phyloP scores from a whole-genome alignment of 2,329 filamentous ascomycete genomes.

The Rutstroemia sp. region DNA sequence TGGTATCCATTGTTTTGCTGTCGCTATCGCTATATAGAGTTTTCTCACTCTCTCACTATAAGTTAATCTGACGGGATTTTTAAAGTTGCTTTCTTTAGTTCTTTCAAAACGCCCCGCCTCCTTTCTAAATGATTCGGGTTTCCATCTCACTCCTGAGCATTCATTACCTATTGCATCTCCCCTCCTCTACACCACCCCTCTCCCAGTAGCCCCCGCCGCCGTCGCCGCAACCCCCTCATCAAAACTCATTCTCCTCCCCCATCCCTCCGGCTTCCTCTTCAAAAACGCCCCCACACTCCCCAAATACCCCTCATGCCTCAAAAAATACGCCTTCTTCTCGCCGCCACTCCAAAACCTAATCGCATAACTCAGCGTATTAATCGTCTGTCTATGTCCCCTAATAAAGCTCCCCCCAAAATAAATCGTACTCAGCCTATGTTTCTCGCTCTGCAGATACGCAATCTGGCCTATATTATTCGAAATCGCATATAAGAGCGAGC shows the following conservation, averaged over 20 bases:
- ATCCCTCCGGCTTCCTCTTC: slow-evolving; percentile 82
- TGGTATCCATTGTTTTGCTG: no score
- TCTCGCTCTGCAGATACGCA: slow-evolving; percentile 92
- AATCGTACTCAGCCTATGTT: slow-evolving; percentile 83
- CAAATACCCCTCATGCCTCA: slow-evolving; percentile 92
- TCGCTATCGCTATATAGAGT: no score
- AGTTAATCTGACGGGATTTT: no score
- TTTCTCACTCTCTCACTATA: no score
- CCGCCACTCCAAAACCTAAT: slow-evolving; percentile 98
- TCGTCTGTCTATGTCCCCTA: slow-evolving; percentile 90
- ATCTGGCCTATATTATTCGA: slow-evolving; percentile 99
- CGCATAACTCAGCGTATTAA: slow-evolving; percentile 93
- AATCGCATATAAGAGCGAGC: slow-evolving; percentile 88
- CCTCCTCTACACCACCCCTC: background rate
- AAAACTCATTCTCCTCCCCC: slow-evolving; percentile 72
- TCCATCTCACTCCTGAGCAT: background rate
- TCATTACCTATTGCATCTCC: background rate
- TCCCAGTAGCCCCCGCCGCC: background rate
- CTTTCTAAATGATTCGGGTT: background rate
- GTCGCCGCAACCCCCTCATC: slow-evolving; percentile 19
- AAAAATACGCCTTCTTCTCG: slow-evolving; percentile 88
- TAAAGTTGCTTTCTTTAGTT: no score
- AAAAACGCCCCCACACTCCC: slow-evolving; percentile 91
- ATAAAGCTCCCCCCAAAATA: slow-evolving; percentile 99
- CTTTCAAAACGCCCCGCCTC: no score